Conservation (phyloP, 305 asterid genomes). For the Coffea humblotiana region DNA sequence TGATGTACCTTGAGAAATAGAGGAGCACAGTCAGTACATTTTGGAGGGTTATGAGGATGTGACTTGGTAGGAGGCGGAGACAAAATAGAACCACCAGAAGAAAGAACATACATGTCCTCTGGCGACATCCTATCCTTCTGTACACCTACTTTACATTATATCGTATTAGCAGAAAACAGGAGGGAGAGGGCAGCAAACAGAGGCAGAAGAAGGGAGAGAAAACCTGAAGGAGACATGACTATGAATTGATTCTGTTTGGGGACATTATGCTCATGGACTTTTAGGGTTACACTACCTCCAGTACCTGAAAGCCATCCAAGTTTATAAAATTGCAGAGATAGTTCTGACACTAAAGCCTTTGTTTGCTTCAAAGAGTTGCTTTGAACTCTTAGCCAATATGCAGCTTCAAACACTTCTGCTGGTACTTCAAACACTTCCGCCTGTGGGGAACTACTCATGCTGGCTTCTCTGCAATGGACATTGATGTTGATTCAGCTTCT, state of each 20-base stretch:
- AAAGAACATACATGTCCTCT: conserved; percentile 62
- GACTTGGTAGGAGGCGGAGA: conserved; percentile 31
- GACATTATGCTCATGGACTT: conserved; percentile 16
- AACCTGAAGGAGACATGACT: conserved; percentile 27
- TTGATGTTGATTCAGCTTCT: not conserved
- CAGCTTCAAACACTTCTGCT: not conserved
- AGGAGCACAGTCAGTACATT: conserved; percentile 22
- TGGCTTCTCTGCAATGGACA: not conserved
- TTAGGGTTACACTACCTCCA: conserved; percentile 18
- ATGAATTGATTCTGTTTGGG: conserved; percentile 19
- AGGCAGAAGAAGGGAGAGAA: not conserved
- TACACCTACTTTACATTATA: conserved; percentile 36
- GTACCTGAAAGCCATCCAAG: conserved; percentile 26
- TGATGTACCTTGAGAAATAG: conserved; percentile 20
- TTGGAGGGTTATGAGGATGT: conserved; percentile 14
- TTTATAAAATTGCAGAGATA: conserved; percentile 3
- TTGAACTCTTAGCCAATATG: not conserved
- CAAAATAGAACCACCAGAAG: conserved; percentile 50
- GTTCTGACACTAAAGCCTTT: conserved; percentile 11
- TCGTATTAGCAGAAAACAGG: not conserved
- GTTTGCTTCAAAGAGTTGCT: conserved; percentile 10
- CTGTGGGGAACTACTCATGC: not conserved
- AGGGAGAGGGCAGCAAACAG: too few species aligned
- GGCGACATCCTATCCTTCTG: conserved; percentile 71
- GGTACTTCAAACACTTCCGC: not conserved